A percentile compares a stretch with the other conserved stretches of the same genome.
Conservation (phyloP, 805 yeast species). For the Diddensiella transvaalensis region DNA sequence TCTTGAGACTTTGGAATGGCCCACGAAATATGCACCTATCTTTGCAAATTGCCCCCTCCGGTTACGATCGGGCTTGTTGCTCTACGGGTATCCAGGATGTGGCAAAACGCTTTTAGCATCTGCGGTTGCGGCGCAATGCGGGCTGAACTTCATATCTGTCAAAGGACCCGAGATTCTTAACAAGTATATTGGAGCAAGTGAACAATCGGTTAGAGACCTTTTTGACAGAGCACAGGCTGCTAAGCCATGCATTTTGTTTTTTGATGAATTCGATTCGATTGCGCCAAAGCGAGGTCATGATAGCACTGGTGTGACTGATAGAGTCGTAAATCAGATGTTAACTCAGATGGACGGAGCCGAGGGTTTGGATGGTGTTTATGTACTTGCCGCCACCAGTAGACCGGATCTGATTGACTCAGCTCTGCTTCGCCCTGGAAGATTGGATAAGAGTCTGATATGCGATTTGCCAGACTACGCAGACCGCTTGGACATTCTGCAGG, state of each 20-base stretch:
- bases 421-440: conserved; percentile 88
- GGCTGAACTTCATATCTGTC: conserved; percentile 85
- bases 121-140: conserved; percentile 92
- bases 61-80: conserved; percentile 80
- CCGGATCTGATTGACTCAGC: conserved; percentile 97
- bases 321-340: conserved; percentile 94
- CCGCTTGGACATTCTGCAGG: conserved; percentile 63
- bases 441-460: conserved; percentile 88
- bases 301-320: conserved; percentile 94
- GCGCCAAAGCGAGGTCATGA: conserved; percentile 98
- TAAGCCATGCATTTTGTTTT: conserved; percentile 94
- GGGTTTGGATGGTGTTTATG: conserved; percentile 94
- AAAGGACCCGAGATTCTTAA: conserved; percentile 95
- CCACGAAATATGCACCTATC: conserved; percentile 93
- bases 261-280: conserved; percentile 95
- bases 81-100: conserved; percentile 97
- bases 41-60: conserved; percentile 84
- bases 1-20: conserved; percentile 94
- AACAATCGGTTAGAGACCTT: conserved; percentile 87
- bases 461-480: conserved; percentile 75
- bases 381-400: conserved; percentile 91
- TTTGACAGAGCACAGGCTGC: conserved; percentile 95
- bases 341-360: conserved; percentile 99
- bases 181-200: conserved; percentile 96
- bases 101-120: conserved; percentile 92